Conservation (phyloP, 208 protist species). For the Acanthamoeba lenticulata region DNA sequence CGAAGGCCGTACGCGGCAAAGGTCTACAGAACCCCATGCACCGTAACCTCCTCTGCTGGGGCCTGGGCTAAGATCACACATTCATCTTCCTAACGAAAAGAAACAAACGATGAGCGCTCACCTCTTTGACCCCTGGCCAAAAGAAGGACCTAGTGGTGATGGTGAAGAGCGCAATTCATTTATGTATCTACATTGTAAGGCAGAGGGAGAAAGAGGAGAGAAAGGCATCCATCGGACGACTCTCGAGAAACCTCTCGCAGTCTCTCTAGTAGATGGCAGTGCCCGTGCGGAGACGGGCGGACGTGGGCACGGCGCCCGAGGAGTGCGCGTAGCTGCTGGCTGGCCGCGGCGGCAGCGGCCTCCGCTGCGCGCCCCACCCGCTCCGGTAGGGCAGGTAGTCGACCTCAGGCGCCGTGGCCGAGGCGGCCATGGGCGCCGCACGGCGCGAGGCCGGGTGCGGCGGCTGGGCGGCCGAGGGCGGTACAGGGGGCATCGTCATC, state of each 20-base stretch:
- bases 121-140: too few species aligned
- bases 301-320: background rate
- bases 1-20: background rate
- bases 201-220: too few species aligned
- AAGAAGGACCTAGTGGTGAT: too few species aligned
- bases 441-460: too few species aligned
- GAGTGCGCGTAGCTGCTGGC: background rate
- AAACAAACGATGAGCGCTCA: too few species aligned
- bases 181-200: too few species aligned
- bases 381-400: background rate
- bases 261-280: background rate
- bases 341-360: background rate
- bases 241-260: too few species aligned
- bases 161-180: too few species aligned
- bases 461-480: background rate
- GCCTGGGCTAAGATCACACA: constrained; percentile 45
- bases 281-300: background rate
- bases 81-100: background rate
- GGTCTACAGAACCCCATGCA: constrained; percentile 53
- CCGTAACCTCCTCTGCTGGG: constrained; percentile 34
- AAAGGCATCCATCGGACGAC: too few species aligned
- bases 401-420: too few species aligned
- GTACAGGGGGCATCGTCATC: background rate
- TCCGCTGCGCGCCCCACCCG: background rate
- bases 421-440: too few species aligned